Evolutionary conservation across 2,329 filamentous ascomycete species (phyloP).

Genomic region (Furcasterigmium furcatum): DNA sequence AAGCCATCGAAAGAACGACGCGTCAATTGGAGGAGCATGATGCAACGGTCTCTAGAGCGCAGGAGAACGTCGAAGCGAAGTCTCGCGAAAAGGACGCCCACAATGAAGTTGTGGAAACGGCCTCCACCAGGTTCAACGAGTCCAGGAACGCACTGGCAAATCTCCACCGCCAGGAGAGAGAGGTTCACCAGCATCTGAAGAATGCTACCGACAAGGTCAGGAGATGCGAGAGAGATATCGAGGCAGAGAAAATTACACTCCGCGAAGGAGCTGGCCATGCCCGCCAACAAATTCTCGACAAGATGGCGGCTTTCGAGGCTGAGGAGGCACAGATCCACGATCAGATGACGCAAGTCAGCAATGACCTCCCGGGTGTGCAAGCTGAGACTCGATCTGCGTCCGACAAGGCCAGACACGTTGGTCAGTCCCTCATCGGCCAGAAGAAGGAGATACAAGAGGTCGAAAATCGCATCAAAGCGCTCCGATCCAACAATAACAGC

Average conservation of each 20-base stretch:
- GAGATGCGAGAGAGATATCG: slow-evolving; percentile 43
- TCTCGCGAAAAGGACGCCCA: slow-evolving; percentile 33
- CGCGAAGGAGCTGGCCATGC: slow-evolving; percentile 67
- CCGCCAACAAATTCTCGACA: slow-evolving; percentile 44
- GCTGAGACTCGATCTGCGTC: neutral
- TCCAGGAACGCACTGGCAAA: slow-evolving; percentile 50
- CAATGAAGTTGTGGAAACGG: slow-evolving; percentile 33
- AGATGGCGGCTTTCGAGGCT: slow-evolving; percentile 21
- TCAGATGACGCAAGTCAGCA: neutral
- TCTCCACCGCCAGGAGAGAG: slow-evolving; percentile 61
- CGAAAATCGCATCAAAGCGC: slow-evolving; percentile 14
- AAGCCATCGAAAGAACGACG: slow-evolving; percentile 19
- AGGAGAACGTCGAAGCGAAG: slow-evolving; percentile 30
- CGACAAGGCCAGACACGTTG: slow-evolving; percentile 1
- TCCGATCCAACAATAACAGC: slow-evolving; percentile 42
- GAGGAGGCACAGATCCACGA: slow-evolving; percentile 13
- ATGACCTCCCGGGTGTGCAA: neutral
- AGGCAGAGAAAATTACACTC: slow-evolving; percentile 58
- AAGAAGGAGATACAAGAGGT: slow-evolving; percentile 11
- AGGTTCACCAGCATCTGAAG: slow-evolving; percentile 58
- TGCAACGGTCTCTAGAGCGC: neutral
- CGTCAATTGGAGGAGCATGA: neutral
- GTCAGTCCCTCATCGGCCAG: neutral
- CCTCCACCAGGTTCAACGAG: slow-evolving; percentile 41
- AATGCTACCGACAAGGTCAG: slow-evolving; percentile 52